Evolutionary conservation across 176 grass and related monocot species (phyloP), one percentile per base, ranked within the genome.

Genomic region (Oryza meyeriana): DNA sequence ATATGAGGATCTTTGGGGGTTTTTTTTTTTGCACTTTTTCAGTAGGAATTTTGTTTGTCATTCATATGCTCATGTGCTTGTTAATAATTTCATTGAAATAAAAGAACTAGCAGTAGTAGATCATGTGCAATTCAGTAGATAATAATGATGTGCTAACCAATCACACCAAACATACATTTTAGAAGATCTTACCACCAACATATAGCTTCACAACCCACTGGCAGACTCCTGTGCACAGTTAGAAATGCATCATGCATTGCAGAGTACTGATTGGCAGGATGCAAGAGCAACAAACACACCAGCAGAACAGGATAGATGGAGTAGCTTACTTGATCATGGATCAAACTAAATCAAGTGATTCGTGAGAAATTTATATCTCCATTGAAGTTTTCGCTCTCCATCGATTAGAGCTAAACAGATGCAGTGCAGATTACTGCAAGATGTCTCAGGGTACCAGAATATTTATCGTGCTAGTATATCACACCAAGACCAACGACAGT

Each of bases 241-340:
- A n/a, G n/a, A n/a, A 27, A 52, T 74, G 44, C 45, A 18, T 2
- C 38, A 45, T n/a, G n/a, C n/a, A n/a, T 33, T 45, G 38, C 20
- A 1, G 17, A 45, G 8, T 6, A n/a, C 2, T 12, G 35, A 64
- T 22, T 17, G n/a, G 4, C 55, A 42, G 57, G 8, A 74, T 55
- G 76, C 66, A 69, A 40, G 40, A 74, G 31, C 4, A 77, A 77
- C 55, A 25, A 69, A 7, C 74, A 69, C 20, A 69, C n/a, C 18
- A 71, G 8, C 10, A 78, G 5, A 48, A 32, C 68, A 32, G 11
- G 28, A 29, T 16, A 18, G 32, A 11, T 59, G 20, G n/a, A n/a
- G n/a, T n/a, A n/a, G n/a, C 18, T 24, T 22, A 2, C 5, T 70
- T 66, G 4, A 31, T 47, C 44, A 73, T 73, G 26, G 34, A 0